These are phyloP conservation scores for Acanthamoeba triangularis DNA, from an alignment of 208 protist species.

Conservation along the genomic window DNA sequence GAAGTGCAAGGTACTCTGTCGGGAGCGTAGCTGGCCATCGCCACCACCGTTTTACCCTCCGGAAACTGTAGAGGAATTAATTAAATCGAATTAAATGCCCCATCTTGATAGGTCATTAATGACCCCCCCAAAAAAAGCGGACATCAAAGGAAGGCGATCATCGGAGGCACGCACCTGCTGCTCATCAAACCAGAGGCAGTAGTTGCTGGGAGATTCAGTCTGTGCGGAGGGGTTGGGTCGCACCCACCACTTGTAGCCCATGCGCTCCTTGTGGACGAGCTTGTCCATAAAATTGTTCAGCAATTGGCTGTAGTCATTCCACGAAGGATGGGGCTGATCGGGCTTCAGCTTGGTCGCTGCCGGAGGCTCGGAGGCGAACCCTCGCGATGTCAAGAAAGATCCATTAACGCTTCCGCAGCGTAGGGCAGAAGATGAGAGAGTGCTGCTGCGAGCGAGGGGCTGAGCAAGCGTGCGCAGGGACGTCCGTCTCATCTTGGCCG, in stretches of 20 bases:
- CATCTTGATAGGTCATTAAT: no score
- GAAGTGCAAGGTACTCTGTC: neutral
- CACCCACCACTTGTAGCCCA: conserved; percentile 60
- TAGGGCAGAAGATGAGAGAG: neutral
- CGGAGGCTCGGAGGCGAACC: neutral
- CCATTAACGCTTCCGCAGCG: neutral
- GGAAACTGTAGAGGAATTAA: conserved; percentile 4
- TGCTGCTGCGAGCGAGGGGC: neutral
- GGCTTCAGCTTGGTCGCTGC: neutral
- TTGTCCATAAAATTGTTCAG: conserved; percentile 62
- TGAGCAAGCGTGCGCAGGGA: neutral
- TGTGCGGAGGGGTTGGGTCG: neutral
- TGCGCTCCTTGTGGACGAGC: conserved; percentile 34
- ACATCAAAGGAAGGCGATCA: neutral
- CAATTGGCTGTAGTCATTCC: neutral
- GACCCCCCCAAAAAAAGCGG: no score
- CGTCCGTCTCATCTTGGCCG: neutral
- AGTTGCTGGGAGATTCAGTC: neutral
- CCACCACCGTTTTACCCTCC: conserved; percentile 22
- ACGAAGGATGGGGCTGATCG: conserved; percentile 12
- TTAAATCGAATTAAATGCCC: neutral
- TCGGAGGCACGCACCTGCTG: conserved; percentile 9
- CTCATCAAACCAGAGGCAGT: conserved; percentile 44
- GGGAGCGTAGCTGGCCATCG: neutral
- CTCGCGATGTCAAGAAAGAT: neutral